Base-by-base conservation (phyloP, 139 green algal species). In the Klebsormidium nitens region DNA sequence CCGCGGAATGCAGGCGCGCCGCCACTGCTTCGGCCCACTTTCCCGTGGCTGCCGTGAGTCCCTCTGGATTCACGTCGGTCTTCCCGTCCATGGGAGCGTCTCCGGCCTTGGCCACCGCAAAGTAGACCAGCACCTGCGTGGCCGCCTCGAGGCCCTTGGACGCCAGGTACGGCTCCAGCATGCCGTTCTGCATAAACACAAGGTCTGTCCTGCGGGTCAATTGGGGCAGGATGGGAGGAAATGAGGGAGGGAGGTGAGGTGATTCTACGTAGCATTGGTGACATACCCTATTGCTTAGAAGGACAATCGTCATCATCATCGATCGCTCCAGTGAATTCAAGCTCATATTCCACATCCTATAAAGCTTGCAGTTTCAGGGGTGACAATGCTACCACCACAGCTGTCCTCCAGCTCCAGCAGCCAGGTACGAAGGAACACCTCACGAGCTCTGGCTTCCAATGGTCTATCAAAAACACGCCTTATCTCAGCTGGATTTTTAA, bases 111-210 rank as follows among this genome's bases (percentile, higher is more conserved):
- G 94, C 89, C 39, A 99, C 92, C 5, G 92, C 94, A 84, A 99
- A 98, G 78, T 98, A 99, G 6, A 97, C 88, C 0, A 99, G 84
- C 50, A 95, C 89, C 44, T 85, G 80, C 17, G 93, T 98, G 81
- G 89, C 91, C 40, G 88, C 82, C 1, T 82, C 84, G 0, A 99
- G 83, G 0, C 89, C 89, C 4, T 77, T 72, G 2, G 48, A 40
- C 0, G 66, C 64, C 2, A 82, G 70, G 36, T 59, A 85, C 8
- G 94, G 90, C 74, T 97, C 86, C 65, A 98, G 80, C 90, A 98
- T 97, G 38, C 94, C 94, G 70, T 98, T 98, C 67, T 99, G 94
- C 36, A 99, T 89, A 82, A 99, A 99, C 14, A 98, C 91, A 28
- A 99, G 83, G 76, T 98, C 93, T 80, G 44, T 52, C 44, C 44